Conservation (phyloP, 768 basidiomycete genomes). For the Termitomyces sp. region DNA sequence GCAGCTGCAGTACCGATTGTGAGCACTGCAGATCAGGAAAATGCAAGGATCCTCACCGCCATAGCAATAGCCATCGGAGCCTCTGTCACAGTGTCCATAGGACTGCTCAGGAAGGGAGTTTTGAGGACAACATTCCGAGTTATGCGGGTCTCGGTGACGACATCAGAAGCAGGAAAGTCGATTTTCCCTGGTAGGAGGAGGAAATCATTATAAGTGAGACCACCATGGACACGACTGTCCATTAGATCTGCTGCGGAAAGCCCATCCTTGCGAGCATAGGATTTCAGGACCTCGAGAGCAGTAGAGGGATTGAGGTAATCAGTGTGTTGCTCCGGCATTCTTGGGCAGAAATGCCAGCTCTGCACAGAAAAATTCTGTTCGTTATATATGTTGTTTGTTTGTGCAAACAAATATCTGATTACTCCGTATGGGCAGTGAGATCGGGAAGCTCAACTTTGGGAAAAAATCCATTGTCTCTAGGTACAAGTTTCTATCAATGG, state of each 20-base stretch:
- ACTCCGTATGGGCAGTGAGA: background rate
- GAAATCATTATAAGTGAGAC: constrained; percentile 98
- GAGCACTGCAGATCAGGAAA: constrained; percentile 7
- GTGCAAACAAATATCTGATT: constrained; percentile 9
- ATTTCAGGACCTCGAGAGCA: constrained; percentile 71
- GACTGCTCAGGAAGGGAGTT: constrained; percentile 95
- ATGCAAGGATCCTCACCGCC: constrained; percentile 54
- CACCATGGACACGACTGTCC: constrained; percentile 80
- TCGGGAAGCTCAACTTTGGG: background rate
- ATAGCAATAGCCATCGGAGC: constrained; percentile 88
- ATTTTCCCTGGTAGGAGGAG: constrained; percentile 93
- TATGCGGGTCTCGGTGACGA: constrained; percentile 77
- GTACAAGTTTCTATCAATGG: constrained; percentile 1
- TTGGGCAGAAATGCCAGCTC: constrained; percentile 16
- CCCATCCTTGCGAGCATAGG: constrained; percentile 74
- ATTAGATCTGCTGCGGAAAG: constrained; percentile 82
- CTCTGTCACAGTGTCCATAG: constrained; percentile 99
- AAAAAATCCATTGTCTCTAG: constrained; percentile 1
- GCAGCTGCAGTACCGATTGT: constrained; percentile 45
- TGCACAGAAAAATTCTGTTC: constrained; percentile 6
- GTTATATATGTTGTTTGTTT: constrained; percentile 13
- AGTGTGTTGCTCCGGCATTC: constrained; percentile 11
- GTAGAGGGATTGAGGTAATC: constrained; percentile 57
- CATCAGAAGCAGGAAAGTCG: constrained; percentile 80
- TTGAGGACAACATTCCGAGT: constrained; percentile 90